Conservation (phyloP, 306 rosid genomes). For the Cucurbita maxima region DNA sequence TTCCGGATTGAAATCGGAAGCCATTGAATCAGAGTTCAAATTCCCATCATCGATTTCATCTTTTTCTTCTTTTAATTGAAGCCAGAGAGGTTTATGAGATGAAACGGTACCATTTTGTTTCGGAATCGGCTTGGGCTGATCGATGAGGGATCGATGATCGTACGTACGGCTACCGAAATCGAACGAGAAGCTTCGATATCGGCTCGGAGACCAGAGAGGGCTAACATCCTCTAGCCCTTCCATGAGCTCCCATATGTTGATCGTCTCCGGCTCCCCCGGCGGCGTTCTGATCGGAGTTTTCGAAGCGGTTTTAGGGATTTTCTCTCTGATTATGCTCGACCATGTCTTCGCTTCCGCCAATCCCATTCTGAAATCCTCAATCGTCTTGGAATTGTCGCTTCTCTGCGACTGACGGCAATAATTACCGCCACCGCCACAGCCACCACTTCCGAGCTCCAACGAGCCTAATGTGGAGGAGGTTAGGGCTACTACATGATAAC, state of each 20-base stretch:
- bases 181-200: conserved; percentile 51
- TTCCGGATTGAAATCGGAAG: conserved; percentile 33
- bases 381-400: background rate
- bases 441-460: conserved; percentile 20
- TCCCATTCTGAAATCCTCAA: conserved; percentile 32
- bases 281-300: conserved; percentile 53
- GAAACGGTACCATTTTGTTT: conserved; percentile 6
- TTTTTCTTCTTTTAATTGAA: conserved; percentile 7
- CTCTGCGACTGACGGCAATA: background rate
- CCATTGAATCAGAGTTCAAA: conserved; percentile 10
- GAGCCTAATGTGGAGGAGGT: conserved; percentile 73
- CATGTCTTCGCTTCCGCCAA: conserved; percentile 58
- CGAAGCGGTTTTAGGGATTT: conserved; percentile 34
- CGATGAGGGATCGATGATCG: conserved; percentile 15
- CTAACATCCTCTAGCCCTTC: conserved; percentile 81
- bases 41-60: background rate
- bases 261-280: conserved; percentile 76
- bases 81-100: conserved; percentile 43
- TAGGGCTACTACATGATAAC: conserved; percentile 68
- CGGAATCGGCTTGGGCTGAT: conserved; percentile 10
- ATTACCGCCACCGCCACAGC: background rate
- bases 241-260: conserved; percentile 84
- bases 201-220: conserved; percentile 51
- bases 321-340: conserved; percentile 57
- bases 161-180: conserved; percentile 18